phyloP scores from a whole-genome alignment of 805 yeast genomes.

The Kodamaea nitidulidarum region DNA sequence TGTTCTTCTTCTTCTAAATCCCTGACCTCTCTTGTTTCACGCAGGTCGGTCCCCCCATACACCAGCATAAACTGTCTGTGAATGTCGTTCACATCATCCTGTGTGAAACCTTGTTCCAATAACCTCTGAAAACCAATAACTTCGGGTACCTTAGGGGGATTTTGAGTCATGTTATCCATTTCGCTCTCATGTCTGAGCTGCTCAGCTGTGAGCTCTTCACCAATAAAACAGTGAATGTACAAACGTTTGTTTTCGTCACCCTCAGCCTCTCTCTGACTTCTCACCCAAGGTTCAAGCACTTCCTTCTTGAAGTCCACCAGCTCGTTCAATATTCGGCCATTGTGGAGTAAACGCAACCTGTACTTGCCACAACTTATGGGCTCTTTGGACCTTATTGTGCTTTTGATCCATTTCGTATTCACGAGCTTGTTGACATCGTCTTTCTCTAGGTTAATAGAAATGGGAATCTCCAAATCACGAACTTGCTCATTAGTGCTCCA shows the following conservation, averaged over 20 bases:
- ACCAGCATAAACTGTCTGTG: slow-evolving; percentile 71
- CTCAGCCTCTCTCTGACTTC: background rate
- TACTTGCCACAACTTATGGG: slow-evolving; percentile 27
- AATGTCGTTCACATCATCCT: slow-evolving; percentile 66
- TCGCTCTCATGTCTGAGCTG: slow-evolving; percentile 52
- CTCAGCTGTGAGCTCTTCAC: slow-evolving; percentile 52
- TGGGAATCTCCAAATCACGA: slow-evolving; percentile 27
- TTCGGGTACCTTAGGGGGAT: slow-evolving; percentile 54
- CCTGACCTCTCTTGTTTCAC: slow-evolving; percentile 18
- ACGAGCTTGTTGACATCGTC: slow-evolving; percentile 31
- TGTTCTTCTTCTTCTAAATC: slow-evolving; percentile 44
- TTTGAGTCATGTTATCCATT: slow-evolving; percentile 49
- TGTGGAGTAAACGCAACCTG: slow-evolving; percentile 62
- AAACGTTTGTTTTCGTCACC: slow-evolving; percentile 23
- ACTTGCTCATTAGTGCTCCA: slow-evolving; percentile 10
- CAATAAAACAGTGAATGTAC: slow-evolving; percentile 79
- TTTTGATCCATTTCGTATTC: slow-evolving; percentile 29
- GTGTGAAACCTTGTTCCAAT: slow-evolving; percentile 77
- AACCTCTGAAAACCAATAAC: slow-evolving; percentile 83
- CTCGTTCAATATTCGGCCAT: slow-evolving; percentile 62
- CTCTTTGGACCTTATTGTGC: slow-evolving; percentile 25
- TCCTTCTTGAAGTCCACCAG: slow-evolving; percentile 53
- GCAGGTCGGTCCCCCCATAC: slow-evolving; percentile 32
- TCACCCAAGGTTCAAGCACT: slow-evolving; percentile 31
- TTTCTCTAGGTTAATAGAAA: slow-evolving; percentile 22